phyloP scores from a whole-genome alignment of 352 stramenopile genomes.

The Globisporangium radiosum region DNA sequence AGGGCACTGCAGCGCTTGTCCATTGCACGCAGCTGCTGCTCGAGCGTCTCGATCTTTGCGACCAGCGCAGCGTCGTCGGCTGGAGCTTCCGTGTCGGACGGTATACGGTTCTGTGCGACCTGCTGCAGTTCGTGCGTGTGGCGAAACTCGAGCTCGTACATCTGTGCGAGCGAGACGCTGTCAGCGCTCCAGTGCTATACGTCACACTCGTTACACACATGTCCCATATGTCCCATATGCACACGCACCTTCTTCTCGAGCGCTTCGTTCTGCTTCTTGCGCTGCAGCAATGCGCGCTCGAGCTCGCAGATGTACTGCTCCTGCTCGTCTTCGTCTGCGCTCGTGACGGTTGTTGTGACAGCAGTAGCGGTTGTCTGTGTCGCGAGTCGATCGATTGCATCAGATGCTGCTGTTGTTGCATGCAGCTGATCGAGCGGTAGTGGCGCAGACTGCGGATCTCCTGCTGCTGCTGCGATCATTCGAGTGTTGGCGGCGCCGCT shows the following conservation, averaged over 20 bases:
- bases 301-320: conserved; percentile 77
- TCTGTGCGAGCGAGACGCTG: conserved; percentile 10
- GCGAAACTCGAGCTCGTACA: conserved; percentile 16
- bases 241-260: conserved; percentile 34
- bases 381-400: not conserved
- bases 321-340: conserved; percentile 47
- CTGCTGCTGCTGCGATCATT: no score
- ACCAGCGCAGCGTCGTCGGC: conserved; percentile 2
- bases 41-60: conserved; percentile 11
- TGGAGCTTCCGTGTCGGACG: no score
- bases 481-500: not conserved
- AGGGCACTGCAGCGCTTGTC: conserved; percentile 10
- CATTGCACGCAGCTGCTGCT: conserved; percentile 11
- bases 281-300: conserved; percentile 60
- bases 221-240: not conserved
- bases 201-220: no score
- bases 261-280: conserved; percentile 67
- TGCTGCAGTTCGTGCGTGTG: conserved; percentile 2
- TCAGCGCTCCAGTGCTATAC: not conserved
- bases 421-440: conserved; percentile 14
- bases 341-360: no score
- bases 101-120: not conserved
- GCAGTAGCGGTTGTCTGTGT: not conserved
- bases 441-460: conserved; percentile 1
- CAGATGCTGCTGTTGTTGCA: not conserved